Percentiles rank a stretch among this genome's conserved stretches.
These are phyloP conservation scores for Taiwanofungus camphoratus DNA, from an alignment of 1,284 basidiomycete species.

Conservation along the genomic window DNA sequence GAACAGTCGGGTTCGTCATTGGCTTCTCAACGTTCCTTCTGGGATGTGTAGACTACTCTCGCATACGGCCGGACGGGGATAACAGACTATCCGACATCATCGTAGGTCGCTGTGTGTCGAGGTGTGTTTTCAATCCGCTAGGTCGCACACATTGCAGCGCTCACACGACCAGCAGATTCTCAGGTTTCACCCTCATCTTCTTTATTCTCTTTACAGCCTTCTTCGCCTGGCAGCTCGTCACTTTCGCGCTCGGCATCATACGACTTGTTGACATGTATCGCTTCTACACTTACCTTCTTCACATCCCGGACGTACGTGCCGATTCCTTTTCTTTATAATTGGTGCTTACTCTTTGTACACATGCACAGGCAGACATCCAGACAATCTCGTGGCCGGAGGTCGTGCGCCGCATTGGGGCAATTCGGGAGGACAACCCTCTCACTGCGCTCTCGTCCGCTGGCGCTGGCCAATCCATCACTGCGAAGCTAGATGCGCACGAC, in stretches of 20 bases:
- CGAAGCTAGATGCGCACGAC: constrained; percentile 94
- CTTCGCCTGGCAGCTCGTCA: constrained; percentile 71
- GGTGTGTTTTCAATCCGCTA: constrained; percentile 38
- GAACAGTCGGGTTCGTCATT: constrained; percentile 96
- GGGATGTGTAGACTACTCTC: constrained; percentile 91
- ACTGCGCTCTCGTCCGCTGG: constrained; percentile 76
- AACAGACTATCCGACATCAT: constrained; percentile 75
- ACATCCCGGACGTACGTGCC: constrained; percentile 72
- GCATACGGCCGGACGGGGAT: constrained; percentile 58
- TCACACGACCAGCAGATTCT: constrained; percentile 51
- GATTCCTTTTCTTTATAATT: constrained; percentile 22
- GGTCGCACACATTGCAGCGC: constrained; percentile 13
- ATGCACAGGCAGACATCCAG: constrained; percentile 83
- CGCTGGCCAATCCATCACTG: constrained; percentile 46
- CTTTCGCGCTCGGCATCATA: constrained; percentile 60
- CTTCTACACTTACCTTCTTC: constrained; percentile 80
- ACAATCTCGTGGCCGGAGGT: constrained; percentile 97
- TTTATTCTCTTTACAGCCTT: constrained; percentile 77
- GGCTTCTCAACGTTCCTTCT: constrained; percentile 94
- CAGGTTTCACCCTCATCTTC: constrained; percentile 77
- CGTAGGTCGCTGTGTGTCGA: constrained; percentile 74
- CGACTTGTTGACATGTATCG: constrained; percentile 89
- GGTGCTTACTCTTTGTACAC: constrained; percentile 1
- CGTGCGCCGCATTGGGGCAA: constrained; percentile 82
- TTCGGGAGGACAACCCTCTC: constrained; percentile 86